Conservation (phyloP, 495 filamentous ascomycete genomes). For the Neurospora hispaniola region DNA sequence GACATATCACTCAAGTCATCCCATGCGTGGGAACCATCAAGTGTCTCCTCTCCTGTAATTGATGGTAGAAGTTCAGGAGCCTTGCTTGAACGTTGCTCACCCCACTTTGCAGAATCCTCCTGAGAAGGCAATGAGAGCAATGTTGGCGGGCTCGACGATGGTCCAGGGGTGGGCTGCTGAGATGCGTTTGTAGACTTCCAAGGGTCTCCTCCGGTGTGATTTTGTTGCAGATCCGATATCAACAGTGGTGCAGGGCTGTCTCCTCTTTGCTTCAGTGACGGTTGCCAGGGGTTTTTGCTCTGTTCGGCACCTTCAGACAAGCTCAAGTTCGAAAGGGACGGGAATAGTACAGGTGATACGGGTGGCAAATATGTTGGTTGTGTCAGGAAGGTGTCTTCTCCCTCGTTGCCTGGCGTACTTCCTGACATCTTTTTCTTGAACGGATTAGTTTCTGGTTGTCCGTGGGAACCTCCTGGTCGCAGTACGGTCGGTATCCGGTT, state of each 20-base stretch:
- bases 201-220: slow-evolving; percentile 20
- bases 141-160: slow-evolving; percentile 14
- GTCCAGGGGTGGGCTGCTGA: slow-evolving; percentile 20
- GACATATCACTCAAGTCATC: slow-evolving; percentile 25
- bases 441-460: slow-evolving; percentile 39
- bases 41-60: slow-evolving; percentile 16
- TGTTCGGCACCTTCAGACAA: slow-evolving; percentile 13
- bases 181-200: slow-evolving; percentile 28
- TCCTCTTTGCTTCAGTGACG: slow-evolving; percentile 20
- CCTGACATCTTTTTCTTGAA: slow-evolving; percentile 36
- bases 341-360: slow-evolving; percentile 13
- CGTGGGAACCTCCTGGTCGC: slow-evolving; percentile 21
- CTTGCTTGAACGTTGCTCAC: slow-evolving; percentile 19
- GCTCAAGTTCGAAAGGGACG: slow-evolving; percentile 27
- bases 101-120: slow-evolving; percentile 24
- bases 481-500: slow-evolving; percentile 23
- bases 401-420: slow-evolving; percentile 1
- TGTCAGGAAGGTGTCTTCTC: neutral
- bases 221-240: slow-evolving; percentile 16
- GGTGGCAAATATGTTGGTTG: slow-evolving; percentile 9
- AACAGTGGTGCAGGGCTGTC: slow-evolving; percentile 7
- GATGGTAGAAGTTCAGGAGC: slow-evolving; percentile 1
- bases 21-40: slow-evolving; percentile 35
- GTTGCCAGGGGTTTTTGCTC: slow-evolving; percentile 45
- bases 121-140: slow-evolving; percentile 23